Evolutionary conservation across 2,329 filamentous ascomycete species (phyloP).

Genomic region (Nothopassalora personata): DNA sequence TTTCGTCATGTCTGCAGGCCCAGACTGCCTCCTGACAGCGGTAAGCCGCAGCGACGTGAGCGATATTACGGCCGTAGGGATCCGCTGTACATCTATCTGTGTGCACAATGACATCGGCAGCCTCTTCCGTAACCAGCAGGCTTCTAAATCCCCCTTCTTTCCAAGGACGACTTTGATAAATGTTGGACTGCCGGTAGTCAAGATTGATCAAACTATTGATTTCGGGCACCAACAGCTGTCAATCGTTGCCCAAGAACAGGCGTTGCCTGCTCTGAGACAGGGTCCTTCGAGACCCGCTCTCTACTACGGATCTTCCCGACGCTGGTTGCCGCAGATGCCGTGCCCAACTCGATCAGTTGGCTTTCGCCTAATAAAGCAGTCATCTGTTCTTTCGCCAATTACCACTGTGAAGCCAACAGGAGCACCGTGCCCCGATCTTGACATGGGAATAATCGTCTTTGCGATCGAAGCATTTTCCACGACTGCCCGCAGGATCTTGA

Average conservation of each 20-base stretch:
- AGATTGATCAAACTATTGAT: neutral
- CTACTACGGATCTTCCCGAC: no score
- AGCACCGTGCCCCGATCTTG: neutral
- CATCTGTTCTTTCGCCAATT: neutral
- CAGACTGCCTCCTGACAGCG: slow-evolving; percentile 5
- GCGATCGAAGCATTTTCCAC: neutral
- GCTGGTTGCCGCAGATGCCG: neutral
- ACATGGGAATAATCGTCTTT: neutral
- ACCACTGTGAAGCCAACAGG: neutral
- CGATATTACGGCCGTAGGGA: neutral
- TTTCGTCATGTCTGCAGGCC: neutral
- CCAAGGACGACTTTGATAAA: neutral
- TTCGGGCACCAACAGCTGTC: neutral
- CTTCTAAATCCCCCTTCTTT: neutral
- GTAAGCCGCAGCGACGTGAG: neutral
- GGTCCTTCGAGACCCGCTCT: no score
- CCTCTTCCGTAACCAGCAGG: neutral
- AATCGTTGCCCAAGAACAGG: neutral
- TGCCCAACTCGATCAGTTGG: neutral
- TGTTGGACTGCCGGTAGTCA: neutral
- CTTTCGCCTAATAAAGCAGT: neutral
- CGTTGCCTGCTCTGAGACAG: no score
- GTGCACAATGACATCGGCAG: neutral
- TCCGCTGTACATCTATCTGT: neutral
- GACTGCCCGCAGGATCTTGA: neutral